Evolutionary conservation across 805 yeast species (phyloP), one percentile per base, ranked within the genome.

Genomic region (Sugiyamaella qingdaonensis): DNA sequence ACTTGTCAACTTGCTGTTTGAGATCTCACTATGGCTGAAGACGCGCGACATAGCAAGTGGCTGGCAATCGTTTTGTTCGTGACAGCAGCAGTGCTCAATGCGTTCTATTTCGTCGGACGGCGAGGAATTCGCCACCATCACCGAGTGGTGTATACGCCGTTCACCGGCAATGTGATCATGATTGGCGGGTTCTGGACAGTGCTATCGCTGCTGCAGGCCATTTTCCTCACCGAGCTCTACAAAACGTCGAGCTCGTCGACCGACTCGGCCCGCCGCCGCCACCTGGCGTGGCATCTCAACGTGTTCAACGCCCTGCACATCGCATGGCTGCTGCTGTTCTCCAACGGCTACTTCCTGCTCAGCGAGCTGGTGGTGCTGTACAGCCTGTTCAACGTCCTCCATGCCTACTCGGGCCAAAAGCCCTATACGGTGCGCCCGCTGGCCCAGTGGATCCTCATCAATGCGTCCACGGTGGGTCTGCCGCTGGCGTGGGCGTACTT

Each of bases 401-500:
- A 75, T 5, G 72, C 80, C 47, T 82, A 84, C 72, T 72, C 80
- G 59, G 70, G 74, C 29, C 84, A 82, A 68, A 79, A 80, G 65
- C 81, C 94, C 1, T 81, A 77, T 62, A 61, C 76, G 14, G 72
- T 84, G 64, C 73, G 75, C 52, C 82, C 82, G 9, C 59, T 81
- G 47, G 56, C 70, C 51, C 75, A 73, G 55, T 82, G 84, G 79
- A 57, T 81, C 31, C 68, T 80, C 36, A 72, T 86, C 49, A 95
- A 88, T 68, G 69, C 82, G 59, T 78, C 92, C 13, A 76, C 77
- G 11, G 77, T 81, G 9, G 88, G 91, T 0, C 60, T 86, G 61
- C 95, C 96, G 11, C 67, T 86, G 52, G 75, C 86, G 32, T 88
- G 95, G 95, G 69, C 84, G 35, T 65, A 85, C 54, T 86, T 82